Evolutionary conservation across 306 rosid genomes (phyloP), one percentile per base, ranked within the genome.

Genomic region (Medicago ruthenica): DNA sequence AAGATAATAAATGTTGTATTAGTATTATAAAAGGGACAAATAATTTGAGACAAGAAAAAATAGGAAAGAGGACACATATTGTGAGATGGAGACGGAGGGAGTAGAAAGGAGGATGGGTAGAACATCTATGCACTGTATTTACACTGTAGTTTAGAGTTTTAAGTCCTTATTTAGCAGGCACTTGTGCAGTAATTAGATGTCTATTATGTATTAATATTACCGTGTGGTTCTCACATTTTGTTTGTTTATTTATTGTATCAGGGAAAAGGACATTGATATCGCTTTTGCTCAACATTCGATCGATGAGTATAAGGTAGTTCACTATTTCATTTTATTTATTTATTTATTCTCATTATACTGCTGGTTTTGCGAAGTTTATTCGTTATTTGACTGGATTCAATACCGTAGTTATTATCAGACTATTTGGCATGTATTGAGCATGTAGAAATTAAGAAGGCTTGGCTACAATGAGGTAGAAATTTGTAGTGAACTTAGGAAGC

Each of bases 251-350:
- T 83, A 22, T 83, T 83, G 20, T 80, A 34, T 67, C 76, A 96
- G 99, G 99, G 99, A 96, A 87, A 96, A 96, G 90, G 99, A 96
- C 79, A 84, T 83, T 18, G 98, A 90, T 82, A 92, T 96, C 60
- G 73, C 98, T 68, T 92, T 96, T 87, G 98, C 98, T 63, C 99
- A 92, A 82, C 94, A 90, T 85, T 86, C 92, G 73, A 96, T 96
- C 48, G 99, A 96, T 57, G 99, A 96, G 73, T 88, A 88, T 81
- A 92, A 92, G 99, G 99, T 96, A 86, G n/a, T 39, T 41, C 42
- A 27, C 73, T 48, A 27, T 41, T 76, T 67, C 55, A 37, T 24
- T 53, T 53, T 44, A 22, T 55, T 36, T 53, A 42, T 15, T 21
- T 15, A 15, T 1, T 65, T 21, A 69, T 65, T 73, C 36, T 73